Percentiles rank a stretch among this genome's conserved stretches.
Evolutionary conservation across 345 rosid species (phyloP).

Genomic region (Salix caprea): DNA sequence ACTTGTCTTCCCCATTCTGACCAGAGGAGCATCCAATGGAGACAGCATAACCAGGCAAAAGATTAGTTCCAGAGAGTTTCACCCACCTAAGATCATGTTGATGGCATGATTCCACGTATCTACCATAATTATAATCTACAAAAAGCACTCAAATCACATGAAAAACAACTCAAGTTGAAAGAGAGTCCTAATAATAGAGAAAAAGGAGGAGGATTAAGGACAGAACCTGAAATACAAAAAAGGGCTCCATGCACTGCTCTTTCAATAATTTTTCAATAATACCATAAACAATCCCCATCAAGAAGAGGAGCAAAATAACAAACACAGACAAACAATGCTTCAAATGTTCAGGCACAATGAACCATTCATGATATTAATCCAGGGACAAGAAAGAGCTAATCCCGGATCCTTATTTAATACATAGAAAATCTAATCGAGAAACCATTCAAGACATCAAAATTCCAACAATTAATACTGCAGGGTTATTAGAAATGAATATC

Average conservation of each 20-base stretch:
- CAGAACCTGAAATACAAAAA: constrained; percentile 86
- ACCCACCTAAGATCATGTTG: constrained; percentile 67
- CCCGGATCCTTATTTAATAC: no score
- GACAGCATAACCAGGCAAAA: constrained; percentile 90
- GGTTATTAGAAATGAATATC: background rate
- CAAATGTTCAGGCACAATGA: background rate
- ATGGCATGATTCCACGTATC: constrained; percentile 15
- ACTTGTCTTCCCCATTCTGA: constrained; percentile 82
- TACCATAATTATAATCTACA: background rate
- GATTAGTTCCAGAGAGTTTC: constrained; percentile 78
- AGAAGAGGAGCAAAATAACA: background rate
- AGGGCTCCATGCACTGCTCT: constrained; percentile 97
- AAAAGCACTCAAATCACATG: background rate
- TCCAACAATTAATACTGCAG: background rate
- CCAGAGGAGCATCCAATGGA: constrained; percentile 89
- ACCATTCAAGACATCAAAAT: background rate
- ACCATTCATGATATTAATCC: no score
- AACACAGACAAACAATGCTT: background rate
- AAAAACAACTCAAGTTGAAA: background rate
- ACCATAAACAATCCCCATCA: constrained; percentile 18
- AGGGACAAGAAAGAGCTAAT: no score
- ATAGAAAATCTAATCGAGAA: no score
- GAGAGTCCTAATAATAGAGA: background rate
- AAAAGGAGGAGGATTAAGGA: background rate
- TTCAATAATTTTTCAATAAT: constrained; percentile 82